Percentiles rank a stretch among this genome's conserved stretches.
These are phyloP conservation scores for Pholiota microspora DNA, from an alignment of 768 basidiomycete species.

Conservation along the genomic window DNA sequence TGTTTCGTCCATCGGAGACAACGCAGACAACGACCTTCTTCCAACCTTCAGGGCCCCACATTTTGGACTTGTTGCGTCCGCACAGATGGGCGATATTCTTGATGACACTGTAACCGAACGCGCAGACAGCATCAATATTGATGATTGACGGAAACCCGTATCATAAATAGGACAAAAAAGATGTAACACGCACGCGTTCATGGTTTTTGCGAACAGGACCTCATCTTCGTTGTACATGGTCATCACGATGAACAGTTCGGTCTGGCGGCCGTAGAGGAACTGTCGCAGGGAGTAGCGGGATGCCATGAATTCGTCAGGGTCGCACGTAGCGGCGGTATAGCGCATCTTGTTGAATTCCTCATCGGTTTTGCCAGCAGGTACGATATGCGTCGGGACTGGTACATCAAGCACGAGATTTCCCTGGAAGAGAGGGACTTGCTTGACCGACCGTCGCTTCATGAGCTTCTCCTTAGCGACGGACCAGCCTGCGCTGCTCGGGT, in stretches of 20 bases:
- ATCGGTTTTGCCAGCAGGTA: slow-evolving; percentile 61
- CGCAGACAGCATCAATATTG: slow-evolving; percentile 1
- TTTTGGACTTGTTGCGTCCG: slow-evolving; percentile 65
- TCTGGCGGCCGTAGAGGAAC: slow-evolving; percentile 75
- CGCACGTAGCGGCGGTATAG: slow-evolving; percentile 87
- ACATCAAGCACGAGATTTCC: slow-evolving; percentile 88
- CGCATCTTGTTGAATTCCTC: slow-evolving; percentile 85
- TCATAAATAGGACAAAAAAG: slow-evolving; percentile 8
- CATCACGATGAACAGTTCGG: slow-evolving; percentile 94
- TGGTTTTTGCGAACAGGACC: slow-evolving; percentile 71
- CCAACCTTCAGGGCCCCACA: slow-evolving; percentile 88
- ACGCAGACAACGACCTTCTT: slow-evolving; percentile 88
- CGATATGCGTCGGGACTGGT: slow-evolving; percentile 73
- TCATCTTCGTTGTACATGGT: slow-evolving; percentile 97
- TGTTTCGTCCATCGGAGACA: slow-evolving; percentile 82
- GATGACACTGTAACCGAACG: slow-evolving; percentile 54
- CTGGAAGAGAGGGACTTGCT: slow-evolving; percentile 75
- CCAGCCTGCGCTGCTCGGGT: slow-evolving; percentile 54
- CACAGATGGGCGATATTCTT: slow-evolving; percentile 86
- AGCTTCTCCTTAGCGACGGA: slow-evolving; percentile 73
- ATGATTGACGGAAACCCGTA: not conserved
- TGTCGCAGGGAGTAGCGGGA: slow-evolving; percentile 77
- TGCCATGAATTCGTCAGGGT: slow-evolving; percentile 84
- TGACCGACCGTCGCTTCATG: slow-evolving; percentile 76
- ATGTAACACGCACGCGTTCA: slow-evolving; percentile 66